These are phyloP conservation scores for Sclerotinia trifoliorum DNA, from an alignment of 2,329 filamentous ascomycete genomes.

Conservation along the genomic window DNA sequence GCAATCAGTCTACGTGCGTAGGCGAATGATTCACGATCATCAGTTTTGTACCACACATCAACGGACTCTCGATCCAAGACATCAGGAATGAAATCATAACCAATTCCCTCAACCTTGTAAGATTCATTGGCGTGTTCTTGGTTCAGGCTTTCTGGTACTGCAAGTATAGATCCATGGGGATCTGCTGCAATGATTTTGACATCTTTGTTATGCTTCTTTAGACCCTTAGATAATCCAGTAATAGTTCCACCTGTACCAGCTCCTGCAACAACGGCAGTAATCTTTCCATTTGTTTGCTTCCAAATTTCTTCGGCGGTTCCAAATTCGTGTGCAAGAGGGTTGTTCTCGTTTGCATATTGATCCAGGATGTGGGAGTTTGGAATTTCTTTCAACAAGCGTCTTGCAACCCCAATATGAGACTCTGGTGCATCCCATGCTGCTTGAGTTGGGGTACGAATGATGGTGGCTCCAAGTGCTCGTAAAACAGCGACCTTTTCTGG, in stretches of 20 bases:
- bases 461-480: slow-evolving; percentile 89
- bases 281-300: slow-evolving; percentile 79
- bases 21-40: slow-evolving; percentile 85
- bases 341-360: slow-evolving; percentile 90
- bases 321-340: slow-evolving; percentile 88
- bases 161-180: slow-evolving; percentile 87
- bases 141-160: slow-evolving; percentile 77
- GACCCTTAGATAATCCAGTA: slow-evolving; percentile 78
- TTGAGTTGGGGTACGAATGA: slow-evolving; percentile 95
- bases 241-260: slow-evolving; percentile 96
- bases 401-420: slow-evolving; percentile 93
- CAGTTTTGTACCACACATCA: slow-evolving; percentile 98
- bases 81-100: slow-evolving; percentile 96
- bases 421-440: slow-evolving; percentile 93
- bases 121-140: slow-evolving; percentile 74
- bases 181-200: slow-evolving; percentile 92
- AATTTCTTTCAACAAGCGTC: slow-evolving; percentile 87
- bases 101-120: slow-evolving; percentile 98
- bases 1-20: slow-evolving; percentile 87
- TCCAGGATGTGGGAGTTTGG: slow-evolving; percentile 97
- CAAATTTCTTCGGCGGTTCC: slow-evolving; percentile 97
- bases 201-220: slow-evolving; percentile 81
- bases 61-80: slow-evolving; percentile 79
- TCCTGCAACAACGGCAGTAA: slow-evolving; percentile 83
- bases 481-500: slow-evolving; percentile 96